phyloP scores from a whole-genome alignment of 768 basidiomycete species.

The Termitomyces sp. region DNA sequence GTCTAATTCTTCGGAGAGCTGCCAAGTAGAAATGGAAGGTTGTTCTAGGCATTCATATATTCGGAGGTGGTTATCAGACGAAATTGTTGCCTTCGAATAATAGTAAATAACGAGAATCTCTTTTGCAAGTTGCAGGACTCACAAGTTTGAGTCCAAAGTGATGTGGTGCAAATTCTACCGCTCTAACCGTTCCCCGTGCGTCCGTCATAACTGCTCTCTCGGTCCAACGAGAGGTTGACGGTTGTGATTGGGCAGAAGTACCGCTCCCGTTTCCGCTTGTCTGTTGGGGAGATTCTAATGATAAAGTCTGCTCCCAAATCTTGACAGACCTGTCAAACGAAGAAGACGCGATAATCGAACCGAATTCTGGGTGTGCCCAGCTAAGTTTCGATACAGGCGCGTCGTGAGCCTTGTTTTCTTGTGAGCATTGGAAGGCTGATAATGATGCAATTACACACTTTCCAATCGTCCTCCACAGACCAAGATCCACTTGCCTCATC shows the following conservation, averaged over 20 bases:
- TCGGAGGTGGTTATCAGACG: slow-evolving; percentile 82
- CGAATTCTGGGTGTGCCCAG: slow-evolving; percentile 95
- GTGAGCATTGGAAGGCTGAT: neutral
- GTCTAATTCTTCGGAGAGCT: slow-evolving; percentile 73
- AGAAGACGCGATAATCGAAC: slow-evolving; percentile 77
- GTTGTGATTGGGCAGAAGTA: slow-evolving; percentile 9
- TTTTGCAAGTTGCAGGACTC: slow-evolving; percentile 15
- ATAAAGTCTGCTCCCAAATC: slow-evolving; percentile 74
- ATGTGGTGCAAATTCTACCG: slow-evolving; percentile 83
- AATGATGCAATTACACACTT: slow-evolving; percentile 38
- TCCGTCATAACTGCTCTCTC: slow-evolving; percentile 75
- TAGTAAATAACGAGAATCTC: neutral
- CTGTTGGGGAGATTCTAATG: slow-evolving; percentile 22
- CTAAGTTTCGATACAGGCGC: slow-evolving; percentile 77
- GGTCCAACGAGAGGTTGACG: slow-evolving; percentile 54
- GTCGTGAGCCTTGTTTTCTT: slow-evolving; percentile 73
- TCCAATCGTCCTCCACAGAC: slow-evolving; percentile 87
- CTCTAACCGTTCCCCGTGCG: slow-evolving; percentile 79
- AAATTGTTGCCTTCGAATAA: slow-evolving; percentile 66
- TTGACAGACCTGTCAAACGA: slow-evolving; percentile 91
- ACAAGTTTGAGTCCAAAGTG: slow-evolving; percentile 88
- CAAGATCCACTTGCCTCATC: slow-evolving; percentile 71
- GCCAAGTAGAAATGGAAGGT: slow-evolving; percentile 68
- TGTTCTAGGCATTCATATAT: slow-evolving; percentile 89
- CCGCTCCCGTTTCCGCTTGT: slow-evolving; percentile 19